These are phyloP conservation scores for Tylopilus balloui DNA, from an alignment of 768 basidiomycete species.

Conservation along the genomic window DNA sequence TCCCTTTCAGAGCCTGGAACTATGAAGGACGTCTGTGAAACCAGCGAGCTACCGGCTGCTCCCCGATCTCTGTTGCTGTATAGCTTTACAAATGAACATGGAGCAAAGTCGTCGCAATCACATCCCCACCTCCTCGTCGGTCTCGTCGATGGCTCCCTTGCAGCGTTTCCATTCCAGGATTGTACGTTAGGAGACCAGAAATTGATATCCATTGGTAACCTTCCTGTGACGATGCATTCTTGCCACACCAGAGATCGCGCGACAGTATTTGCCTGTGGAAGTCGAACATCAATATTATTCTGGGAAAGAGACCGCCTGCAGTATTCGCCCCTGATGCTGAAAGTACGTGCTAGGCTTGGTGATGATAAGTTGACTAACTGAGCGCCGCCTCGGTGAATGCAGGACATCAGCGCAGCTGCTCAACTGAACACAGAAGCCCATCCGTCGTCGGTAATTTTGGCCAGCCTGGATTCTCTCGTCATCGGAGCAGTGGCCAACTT, in stretches of 20 bases:
- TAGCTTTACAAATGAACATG: conserved; percentile 49
- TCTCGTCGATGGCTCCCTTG: conserved; percentile 69
- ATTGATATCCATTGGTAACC: conserved; percentile 56
- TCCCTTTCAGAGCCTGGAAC: conserved; percentile 22
- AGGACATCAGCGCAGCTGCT: conserved; percentile 53
- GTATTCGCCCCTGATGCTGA: conserved; percentile 69
- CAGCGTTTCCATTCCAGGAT: conserved; percentile 48
- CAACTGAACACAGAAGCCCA: conserved; percentile 47
- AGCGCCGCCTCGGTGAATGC: not conserved
- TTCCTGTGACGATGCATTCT: conserved; percentile 58
- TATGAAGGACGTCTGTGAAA: conserved; percentile 25
- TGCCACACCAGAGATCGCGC: conserved; percentile 50
- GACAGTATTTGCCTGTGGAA: conserved; percentile 68
- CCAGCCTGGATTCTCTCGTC: conserved; percentile 47
- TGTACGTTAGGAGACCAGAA: conserved; percentile 45
- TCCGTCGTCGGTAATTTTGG: conserved; percentile 54
- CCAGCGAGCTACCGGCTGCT: conserved; percentile 37
- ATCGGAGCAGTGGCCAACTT: conserved; percentile 66
- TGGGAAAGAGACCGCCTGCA: conserved; percentile 61
- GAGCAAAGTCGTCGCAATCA: conserved; percentile 34
- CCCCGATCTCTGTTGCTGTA: conserved; percentile 46
- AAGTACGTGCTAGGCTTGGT: conserved; percentile 36
- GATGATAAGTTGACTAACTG: not conserved
- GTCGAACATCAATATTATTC: conserved; percentile 63
- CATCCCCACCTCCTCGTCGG: conserved; percentile 66